phyloP scores from a whole-genome alignment of 2,329 filamentous ascomycete genomes.

The Tolypocladium inflatum region DNA sequence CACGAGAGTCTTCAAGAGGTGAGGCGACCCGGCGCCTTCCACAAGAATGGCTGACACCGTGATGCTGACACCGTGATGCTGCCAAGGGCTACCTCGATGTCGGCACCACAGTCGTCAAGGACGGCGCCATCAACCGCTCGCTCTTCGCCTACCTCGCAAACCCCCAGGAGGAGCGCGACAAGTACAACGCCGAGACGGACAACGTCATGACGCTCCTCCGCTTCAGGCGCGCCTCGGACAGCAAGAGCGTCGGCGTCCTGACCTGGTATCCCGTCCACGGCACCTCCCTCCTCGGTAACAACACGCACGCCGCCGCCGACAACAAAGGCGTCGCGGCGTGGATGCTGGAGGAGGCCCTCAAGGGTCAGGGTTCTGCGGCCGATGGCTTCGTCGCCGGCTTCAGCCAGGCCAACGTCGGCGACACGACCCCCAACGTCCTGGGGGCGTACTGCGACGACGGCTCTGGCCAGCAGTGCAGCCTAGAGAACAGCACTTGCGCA shows the following conservation, averaged over 20 bases:
- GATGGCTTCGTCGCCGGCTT: constrained; percentile 80
- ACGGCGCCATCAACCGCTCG: constrained; percentile 84
- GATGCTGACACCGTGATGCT: not conserved
- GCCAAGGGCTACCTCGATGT: constrained; percentile 56
- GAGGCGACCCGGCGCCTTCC: not conserved
- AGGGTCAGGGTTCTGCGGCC: constrained; percentile 42
- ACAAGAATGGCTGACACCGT: not conserved
- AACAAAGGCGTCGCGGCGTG: constrained; percentile 92
- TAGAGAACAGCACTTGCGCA: constrained; percentile 75
- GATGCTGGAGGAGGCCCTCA: constrained; percentile 65
- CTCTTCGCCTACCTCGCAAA: constrained; percentile 83
- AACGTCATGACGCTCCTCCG: constrained; percentile 64
- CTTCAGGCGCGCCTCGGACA: constrained; percentile 64
- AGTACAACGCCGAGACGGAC: constrained; percentile 49
- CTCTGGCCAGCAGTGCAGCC: constrained; percentile 58
- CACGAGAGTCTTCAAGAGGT: constrained; percentile 47
- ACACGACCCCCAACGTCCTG: constrained; percentile 79
- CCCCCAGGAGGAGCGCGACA: constrained; percentile 61
- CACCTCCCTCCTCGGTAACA: constrained; percentile 84
- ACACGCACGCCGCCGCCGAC: constrained; percentile 84
- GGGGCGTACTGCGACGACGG: constrained; percentile 88
- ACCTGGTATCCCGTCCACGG: constrained; percentile 93
- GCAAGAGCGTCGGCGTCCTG: constrained; percentile 68
- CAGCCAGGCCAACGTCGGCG: constrained; percentile 83
- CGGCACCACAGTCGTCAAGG: constrained; percentile 57